Percentiles rank a stretch among this genome's conserved stretches.
Evolutionary conservation across 805 yeast species (phyloP).

Genomic region (Danielia oregonensis): DNA sequence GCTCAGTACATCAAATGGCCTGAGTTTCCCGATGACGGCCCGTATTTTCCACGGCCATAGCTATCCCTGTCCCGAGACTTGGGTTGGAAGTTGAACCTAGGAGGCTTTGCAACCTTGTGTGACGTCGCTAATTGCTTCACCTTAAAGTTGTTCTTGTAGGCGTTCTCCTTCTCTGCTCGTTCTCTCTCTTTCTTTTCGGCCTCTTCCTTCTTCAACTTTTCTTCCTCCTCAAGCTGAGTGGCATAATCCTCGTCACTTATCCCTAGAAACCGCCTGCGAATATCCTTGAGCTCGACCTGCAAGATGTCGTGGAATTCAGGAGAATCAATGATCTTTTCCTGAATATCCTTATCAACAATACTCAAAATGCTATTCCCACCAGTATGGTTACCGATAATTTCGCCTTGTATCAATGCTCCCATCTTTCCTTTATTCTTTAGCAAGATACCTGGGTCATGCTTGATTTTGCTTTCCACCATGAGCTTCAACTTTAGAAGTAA

Average conservation of each 20-base stretch:
- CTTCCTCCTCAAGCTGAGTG: conserved; percentile 20
- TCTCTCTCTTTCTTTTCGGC: conserved; percentile 13
- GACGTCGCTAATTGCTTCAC: conserved; percentile 20
- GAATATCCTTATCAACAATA: conserved; percentile 43
- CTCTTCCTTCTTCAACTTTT: conserved; percentile 15
- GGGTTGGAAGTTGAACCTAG: conserved; percentile 25
- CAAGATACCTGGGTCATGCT: conserved; percentile 45
- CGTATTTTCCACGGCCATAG: conserved; percentile 1
- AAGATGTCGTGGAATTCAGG: conserved; percentile 35
- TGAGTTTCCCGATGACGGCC: conserved; percentile 1
- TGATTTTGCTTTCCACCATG: conserved; percentile 44
- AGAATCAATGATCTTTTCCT: conserved; percentile 40
- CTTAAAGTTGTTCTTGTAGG: conserved; percentile 27
- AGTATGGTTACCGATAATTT: conserved; percentile 29
- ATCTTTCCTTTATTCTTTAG: conserved; percentile 47
- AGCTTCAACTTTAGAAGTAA: conserved; percentile 36
- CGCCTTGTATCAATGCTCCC: conserved; percentile 52
- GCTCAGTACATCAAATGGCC: conserved; percentile 3
- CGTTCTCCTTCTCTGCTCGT: conserved; percentile 16
- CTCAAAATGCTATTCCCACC: conserved; percentile 25
- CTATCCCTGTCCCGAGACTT: conserved; percentile 5
- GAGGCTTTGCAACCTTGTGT: conserved; percentile 32
- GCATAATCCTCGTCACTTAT: conserved; percentile 39
- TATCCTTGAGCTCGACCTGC: conserved; percentile 30
- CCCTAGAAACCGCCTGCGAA: conserved; percentile 29